phyloP scores from a whole-genome alignment of 352 stramenopile species.

The Phytophthora europaea region DNA sequence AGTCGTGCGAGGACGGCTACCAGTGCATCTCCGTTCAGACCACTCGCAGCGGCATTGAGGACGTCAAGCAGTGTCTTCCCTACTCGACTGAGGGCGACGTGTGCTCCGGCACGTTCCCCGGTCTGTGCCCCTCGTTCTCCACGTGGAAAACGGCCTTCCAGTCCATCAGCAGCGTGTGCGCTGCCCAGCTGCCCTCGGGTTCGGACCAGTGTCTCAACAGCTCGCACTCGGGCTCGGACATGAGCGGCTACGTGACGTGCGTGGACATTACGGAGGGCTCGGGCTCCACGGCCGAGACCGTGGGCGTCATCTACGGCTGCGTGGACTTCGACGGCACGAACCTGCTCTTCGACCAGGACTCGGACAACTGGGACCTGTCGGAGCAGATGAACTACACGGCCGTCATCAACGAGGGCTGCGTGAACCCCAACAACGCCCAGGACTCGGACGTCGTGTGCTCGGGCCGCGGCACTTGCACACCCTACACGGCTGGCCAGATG shows the following conservation, averaged over 20 bases:
- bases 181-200: slow-evolving; percentile 66
- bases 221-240: slow-evolving; percentile 36
- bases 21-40: slow-evolving; percentile 82
- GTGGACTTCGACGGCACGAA: slow-evolving; percentile 77
- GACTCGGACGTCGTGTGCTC: slow-evolving; percentile 80
- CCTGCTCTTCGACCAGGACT: slow-evolving; percentile 63
- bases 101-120: slow-evolving; percentile 65
- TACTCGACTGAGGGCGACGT: slow-evolving; percentile 56
- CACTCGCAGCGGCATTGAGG: slow-evolving; percentile 67
- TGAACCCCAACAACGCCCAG: slow-evolving; percentile 68
- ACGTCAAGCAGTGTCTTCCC: slow-evolving; percentile 84
- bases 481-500: slow-evolving; percentile 50
- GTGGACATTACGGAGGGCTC: slow-evolving; percentile 53
- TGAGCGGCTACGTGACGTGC: slow-evolving; percentile 44
- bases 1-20: slow-evolving; percentile 64
- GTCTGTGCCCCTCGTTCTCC: slow-evolving; percentile 80
- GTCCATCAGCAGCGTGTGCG: slow-evolving; percentile 77
- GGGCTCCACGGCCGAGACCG: slow-evolving; percentile 32
- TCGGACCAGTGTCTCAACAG: slow-evolving; percentile 55
- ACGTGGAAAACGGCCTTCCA: slow-evolving; percentile 72
- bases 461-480: slow-evolving; percentile 73
- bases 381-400: slow-evolving; percentile 68
- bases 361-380: slow-evolving; percentile 63
- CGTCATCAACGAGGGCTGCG: slow-evolving; percentile 63
- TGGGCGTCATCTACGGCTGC: slow-evolving; percentile 82